phyloP scores from a whole-genome alignment of 2,329 filamentous ascomycete genomes.

The Zymoseptoria pseudotritici region DNA sequence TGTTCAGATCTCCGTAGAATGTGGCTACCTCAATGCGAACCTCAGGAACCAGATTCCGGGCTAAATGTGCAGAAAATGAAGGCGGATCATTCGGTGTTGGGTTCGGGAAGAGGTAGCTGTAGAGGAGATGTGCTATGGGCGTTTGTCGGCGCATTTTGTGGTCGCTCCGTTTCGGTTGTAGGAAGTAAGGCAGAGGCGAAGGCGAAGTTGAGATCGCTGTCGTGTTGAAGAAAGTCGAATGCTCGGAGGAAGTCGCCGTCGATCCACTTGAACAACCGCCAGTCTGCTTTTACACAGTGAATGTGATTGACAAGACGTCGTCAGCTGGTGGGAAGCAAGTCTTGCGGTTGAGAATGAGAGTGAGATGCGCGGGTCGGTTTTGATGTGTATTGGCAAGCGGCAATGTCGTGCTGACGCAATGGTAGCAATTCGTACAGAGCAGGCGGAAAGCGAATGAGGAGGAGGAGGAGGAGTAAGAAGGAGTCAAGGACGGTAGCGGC shows the following conservation, averaged over 20 bases:
- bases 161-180: not conserved
- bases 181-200: not conserved
- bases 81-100: conserved; percentile 61
- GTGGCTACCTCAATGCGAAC: conserved; percentile 70
- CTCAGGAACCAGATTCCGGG: conserved; percentile 65
- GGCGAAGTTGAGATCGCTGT: not conserved
- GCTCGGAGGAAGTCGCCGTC: not conserved
- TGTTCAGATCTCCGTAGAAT: conserved; percentile 73
- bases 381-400: not conserved
- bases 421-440: not conserved
- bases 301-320: not conserved
- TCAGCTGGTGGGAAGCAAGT: not conserved
- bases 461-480: not conserved
- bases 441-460: not conserved
- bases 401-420: not conserved
- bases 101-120: conserved; percentile 64
- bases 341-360: not conserved
- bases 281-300: not conserved
- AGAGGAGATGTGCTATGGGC: conserved; percentile 64
- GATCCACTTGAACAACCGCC: not conserved
- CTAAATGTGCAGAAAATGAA: conserved; percentile 63
- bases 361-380: not conserved
- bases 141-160: conserved; percentile 60
- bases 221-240: not conserved
- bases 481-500: not conserved